These are phyloP conservation scores for Myochromella boudieri DNA, from an alignment of 768 basidiomycete genomes.

Conservation along the genomic window DNA sequence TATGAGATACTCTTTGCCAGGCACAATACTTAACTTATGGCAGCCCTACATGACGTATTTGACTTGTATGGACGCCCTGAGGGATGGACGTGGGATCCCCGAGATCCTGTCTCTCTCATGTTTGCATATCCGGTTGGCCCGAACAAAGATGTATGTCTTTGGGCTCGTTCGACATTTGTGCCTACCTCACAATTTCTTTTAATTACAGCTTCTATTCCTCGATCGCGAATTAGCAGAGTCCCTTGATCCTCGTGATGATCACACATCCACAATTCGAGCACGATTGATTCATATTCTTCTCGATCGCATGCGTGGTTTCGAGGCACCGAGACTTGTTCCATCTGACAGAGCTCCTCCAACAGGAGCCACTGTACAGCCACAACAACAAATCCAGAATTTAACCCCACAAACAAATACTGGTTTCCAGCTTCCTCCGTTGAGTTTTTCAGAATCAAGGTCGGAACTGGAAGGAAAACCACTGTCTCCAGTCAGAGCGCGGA, in stretches of 20 bases:
- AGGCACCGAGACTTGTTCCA: conserved; percentile 17
- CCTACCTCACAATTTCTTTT: conserved; percentile 13
- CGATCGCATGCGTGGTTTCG: conserved; percentile 57
- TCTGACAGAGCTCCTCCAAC: conserved; percentile 36
- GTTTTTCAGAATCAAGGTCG: conserved; percentile 34
- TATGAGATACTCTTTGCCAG: conserved; percentile 13
- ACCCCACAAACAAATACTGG: conserved; percentile 20
- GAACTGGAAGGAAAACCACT: conserved; percentile 18
- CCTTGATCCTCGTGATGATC: conserved; percentile 76
- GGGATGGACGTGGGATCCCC: conserved; percentile 87
- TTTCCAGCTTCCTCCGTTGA: conserved; percentile 63
- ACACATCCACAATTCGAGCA: conserved; percentile 68
- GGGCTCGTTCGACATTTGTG: conserved; percentile 1
- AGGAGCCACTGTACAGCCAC: conserved; percentile 8
- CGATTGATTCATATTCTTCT: conserved; percentile 60
- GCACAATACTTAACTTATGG: conserved; percentile 14
- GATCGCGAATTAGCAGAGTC: conserved; percentile 79
- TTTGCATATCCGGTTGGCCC: conserved; percentile 92
- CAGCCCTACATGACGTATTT: conserved; percentile 85
- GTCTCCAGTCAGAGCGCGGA: conserved; percentile 21
- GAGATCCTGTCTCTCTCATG: conserved; percentile 81
- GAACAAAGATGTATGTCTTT: conserved; percentile 68
- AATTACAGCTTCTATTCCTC: conserved; percentile 74
- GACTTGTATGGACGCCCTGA: conserved; percentile 86
- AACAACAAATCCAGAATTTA: conserved; percentile 12